A percentile compares a stretch with the other conserved stretches of the same genome.
Conservation (phyloP, 176 grass and related monocot species). For the Lolium multiflorum region DNA sequence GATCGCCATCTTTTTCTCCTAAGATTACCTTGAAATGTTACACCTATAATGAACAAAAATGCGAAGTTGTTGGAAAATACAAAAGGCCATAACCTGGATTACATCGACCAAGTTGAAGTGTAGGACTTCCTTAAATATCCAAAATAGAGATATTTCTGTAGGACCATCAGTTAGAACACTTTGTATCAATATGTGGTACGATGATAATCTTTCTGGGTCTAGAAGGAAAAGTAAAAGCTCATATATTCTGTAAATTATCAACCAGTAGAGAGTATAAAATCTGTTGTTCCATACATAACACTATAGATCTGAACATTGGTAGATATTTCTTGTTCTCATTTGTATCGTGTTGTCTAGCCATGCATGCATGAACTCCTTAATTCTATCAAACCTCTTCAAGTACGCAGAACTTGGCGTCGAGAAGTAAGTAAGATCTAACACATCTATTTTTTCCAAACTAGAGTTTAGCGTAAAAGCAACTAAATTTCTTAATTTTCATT, state of each 20-base stretch:
- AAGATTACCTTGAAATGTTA: not conserved
- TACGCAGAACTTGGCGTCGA: slow-evolving; percentile 79
- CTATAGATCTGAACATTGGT: not conserved
- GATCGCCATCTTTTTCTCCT: not conserved
- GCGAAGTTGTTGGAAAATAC: not conserved
- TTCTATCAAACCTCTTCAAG: slow-evolving; percentile 80
- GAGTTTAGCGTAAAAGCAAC: not conserved
- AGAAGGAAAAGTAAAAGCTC: slow-evolving; percentile 4
- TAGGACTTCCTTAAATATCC: not conserved
- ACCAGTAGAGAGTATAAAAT: not conserved
- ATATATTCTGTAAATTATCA: not conserved
- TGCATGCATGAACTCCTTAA: slow-evolving; percentile 42
- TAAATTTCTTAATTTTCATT: slow-evolving; percentile 33
- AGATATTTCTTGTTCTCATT: not conserved
- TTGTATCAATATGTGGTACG: not conserved
- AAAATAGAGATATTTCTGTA: not conserved
- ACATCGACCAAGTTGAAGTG: not conserved
- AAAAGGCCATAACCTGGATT: not conserved
- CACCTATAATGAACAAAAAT: not conserved
- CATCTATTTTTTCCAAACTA: slow-evolving; percentile 12
- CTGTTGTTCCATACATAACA: not conserved
- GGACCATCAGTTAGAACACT: not conserved
- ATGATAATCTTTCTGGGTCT: not conserved
- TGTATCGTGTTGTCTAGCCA: not conserved
- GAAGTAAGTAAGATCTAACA: slow-evolving; percentile 65